Base-by-base conservation (phyloP, 345 rosid species). In the Eucalyptus regnans region DNA sequence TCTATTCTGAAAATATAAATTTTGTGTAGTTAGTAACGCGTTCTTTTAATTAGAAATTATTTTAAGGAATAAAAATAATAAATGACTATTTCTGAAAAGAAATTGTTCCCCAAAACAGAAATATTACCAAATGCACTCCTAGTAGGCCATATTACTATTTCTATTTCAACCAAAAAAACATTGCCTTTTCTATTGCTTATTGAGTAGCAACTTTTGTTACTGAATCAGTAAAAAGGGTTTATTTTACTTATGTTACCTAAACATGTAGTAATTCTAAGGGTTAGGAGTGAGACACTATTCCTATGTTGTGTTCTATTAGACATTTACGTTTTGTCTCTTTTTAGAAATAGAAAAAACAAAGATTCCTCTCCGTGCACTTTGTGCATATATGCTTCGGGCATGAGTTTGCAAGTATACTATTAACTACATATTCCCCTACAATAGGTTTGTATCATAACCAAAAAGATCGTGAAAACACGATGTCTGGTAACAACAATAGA, bases 21-120 rank as follows among this genome's bases (percentile, higher is more conserved):
- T 52, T 7, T 52, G 23, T 52, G 1, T 18, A 18, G 23, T 52
- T 52, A 52, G 3, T 52, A 52, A 52, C 2, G 1, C 2, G 0
- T 52, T 52, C 33, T 52, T 52, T 52, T 52, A 52, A 52, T 52
- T 52, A 52, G 9, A 52, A 52, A 7, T 18, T 17, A 1, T 52
- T 51, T 7, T 51, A 51, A 2, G 56, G 4, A 51, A 51, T 51
- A 51, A 33, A 33, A 33, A 33, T 33, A 33, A 33, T 33, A 33
- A 33, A 33, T 33, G 33, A 33, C 33, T 33, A 33, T 33, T 33
- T 33, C 33, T 33, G 33, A 33, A 33, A 33, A 33, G 2, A 44
- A 44, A 44, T 44, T 51, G 2, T 51, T 52, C 2, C 23, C 9
- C 1, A 52, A 52, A 18, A 52, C 9, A 17, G 3, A 52, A 17